Percentiles rank a stretch among this genome's conserved stretches.
Evolutionary conservation across 179 eudicot species (phyloP).

Genomic region (Vitellaria paradoxa): DNA sequence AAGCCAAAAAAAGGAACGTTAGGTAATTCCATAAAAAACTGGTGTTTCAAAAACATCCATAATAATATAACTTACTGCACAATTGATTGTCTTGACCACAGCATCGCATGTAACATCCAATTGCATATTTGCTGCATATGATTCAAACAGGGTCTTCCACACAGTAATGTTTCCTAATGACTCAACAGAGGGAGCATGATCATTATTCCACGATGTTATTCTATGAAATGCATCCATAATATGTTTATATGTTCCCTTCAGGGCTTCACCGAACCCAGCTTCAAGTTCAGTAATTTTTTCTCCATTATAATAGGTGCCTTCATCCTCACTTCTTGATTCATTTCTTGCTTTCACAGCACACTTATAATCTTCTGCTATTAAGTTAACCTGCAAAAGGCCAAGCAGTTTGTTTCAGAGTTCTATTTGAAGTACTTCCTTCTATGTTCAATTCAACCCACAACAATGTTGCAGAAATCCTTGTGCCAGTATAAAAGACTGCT

Average conservation of each 20-base stretch:
- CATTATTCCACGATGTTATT: constrained; percentile 35
- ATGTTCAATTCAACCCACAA: not conserved
- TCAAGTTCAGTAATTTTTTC: constrained; percentile 30
- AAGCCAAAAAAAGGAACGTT: not conserved
- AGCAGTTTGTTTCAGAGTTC: constrained; percentile 1
- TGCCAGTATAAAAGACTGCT: not conserved
- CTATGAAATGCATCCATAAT: constrained; percentile 40
- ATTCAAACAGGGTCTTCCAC: constrained; percentile 58
- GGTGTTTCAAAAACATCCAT: not conserved
- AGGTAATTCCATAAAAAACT: not conserved
- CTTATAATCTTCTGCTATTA: constrained; percentile 19
- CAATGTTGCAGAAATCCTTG: not conserved
- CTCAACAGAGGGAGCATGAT: constrained; percentile 27
- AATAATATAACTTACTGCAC: constrained; percentile 51
- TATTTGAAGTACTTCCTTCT: not conserved
- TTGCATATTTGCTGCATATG: constrained; percentile 46
- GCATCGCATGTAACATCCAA: constrained; percentile 51
- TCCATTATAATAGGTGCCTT: not conserved
- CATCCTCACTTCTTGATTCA: constrained; percentile 11
- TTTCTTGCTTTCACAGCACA: constrained; percentile 19
- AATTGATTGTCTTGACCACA: constrained; percentile 39
- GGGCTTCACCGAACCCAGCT: constrained; percentile 35
- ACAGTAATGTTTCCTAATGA: constrained; percentile 50
- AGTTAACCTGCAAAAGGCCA: constrained; percentile 20
- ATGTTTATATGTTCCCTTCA: constrained; percentile 35